A percentile compares a stretch with the other conserved stretches of the same genome.
Conservation (phyloP, 345 rosid species). For the Eucalyptus curtisii region DNA sequence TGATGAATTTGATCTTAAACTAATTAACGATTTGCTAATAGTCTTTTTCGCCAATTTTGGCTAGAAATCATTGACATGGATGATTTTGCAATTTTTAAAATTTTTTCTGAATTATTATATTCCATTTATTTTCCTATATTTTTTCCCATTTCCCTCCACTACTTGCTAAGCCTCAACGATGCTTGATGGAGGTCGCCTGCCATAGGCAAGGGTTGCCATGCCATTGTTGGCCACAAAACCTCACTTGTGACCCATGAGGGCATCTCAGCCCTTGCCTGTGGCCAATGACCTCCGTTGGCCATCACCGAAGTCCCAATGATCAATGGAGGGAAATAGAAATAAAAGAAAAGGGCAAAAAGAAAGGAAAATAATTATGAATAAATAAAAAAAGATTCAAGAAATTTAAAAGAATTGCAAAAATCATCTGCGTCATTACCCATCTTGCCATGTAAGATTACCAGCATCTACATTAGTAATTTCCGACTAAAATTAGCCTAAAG, state of each 20-base stretch:
- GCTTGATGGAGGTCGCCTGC: rapidly evolving
- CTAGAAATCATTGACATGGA: rapidly evolving
- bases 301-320: rapidly evolving
- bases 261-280: rapidly evolving
- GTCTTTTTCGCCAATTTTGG: not conserved
- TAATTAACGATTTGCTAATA: not conserved
- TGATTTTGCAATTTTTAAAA: not conserved
- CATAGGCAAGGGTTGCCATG: not conserved
- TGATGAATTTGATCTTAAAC: rapidly evolving
- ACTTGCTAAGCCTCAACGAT: not conserved
- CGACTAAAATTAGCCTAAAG: rapidly evolving
- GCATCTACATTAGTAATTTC: rapidly evolving
- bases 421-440: rapidly evolving
- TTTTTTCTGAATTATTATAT: not conserved
- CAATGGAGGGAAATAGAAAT: not conserved
- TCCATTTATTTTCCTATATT: not conserved
- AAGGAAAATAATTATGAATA: not conserved
- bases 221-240: not conserved
- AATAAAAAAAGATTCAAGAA: not conserved
- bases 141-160: not conserved
- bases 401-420: no score
- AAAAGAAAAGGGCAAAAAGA: not conserved
- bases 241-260: no score
- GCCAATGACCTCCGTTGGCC: rapidly evolving
- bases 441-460: rapidly evolving